Evolutionary conservation across 495 filamentous ascomycete species (phyloP).

Genomic region (Podospora pseudoanserina): DNA sequence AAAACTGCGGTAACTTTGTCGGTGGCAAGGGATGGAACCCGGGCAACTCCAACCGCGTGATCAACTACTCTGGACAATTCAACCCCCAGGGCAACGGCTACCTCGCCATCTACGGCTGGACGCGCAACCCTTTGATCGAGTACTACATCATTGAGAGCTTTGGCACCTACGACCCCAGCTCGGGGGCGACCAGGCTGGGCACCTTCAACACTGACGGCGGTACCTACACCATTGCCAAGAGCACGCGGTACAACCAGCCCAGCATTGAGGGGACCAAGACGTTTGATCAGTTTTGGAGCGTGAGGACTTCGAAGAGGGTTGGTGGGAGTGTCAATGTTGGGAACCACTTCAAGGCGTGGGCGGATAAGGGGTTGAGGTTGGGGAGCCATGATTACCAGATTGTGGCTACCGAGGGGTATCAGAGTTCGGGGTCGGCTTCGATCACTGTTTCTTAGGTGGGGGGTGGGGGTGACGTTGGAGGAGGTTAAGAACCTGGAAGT

Average conservation of each 20-base stretch:
- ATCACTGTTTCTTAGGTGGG: slow-evolving; percentile 44
- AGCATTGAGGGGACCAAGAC: slow-evolving; percentile 54
- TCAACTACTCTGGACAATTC: slow-evolving; percentile 53
- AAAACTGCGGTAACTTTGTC: slow-evolving; percentile 54
- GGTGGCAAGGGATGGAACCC: slow-evolving; percentile 63
- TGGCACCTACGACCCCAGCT: slow-evolving; percentile 55
- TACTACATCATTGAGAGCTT: slow-evolving; percentile 59
- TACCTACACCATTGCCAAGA: slow-evolving; percentile 62
- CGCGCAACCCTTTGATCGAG: slow-evolving; percentile 52
- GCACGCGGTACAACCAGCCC: slow-evolving; percentile 56
- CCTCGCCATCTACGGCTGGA: slow-evolving; percentile 61
- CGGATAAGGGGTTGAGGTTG: slow-evolving; percentile 43
- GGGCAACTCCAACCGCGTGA: slow-evolving; percentile 37
- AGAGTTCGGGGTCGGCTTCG: slow-evolving; percentile 48
- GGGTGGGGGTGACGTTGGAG: neutral
- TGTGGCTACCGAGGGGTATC: slow-evolving; percentile 57
- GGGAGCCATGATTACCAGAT: slow-evolving; percentile 58
- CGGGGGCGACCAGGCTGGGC: slow-evolving; percentile 48
- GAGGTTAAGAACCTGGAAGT: neutral
- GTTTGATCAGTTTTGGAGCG: slow-evolving; percentile 58
- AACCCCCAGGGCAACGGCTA: slow-evolving; percentile 51
- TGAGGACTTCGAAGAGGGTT: slow-evolving; percentile 43
- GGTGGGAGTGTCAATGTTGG: slow-evolving; percentile 43
- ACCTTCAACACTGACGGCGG: slow-evolving; percentile 56
- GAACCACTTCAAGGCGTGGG: slow-evolving; percentile 62